Evolutionary conservation across 371 early-diverging fungal genomes (phyloP).

Genomic region (Mucor velutinosus): DNA sequence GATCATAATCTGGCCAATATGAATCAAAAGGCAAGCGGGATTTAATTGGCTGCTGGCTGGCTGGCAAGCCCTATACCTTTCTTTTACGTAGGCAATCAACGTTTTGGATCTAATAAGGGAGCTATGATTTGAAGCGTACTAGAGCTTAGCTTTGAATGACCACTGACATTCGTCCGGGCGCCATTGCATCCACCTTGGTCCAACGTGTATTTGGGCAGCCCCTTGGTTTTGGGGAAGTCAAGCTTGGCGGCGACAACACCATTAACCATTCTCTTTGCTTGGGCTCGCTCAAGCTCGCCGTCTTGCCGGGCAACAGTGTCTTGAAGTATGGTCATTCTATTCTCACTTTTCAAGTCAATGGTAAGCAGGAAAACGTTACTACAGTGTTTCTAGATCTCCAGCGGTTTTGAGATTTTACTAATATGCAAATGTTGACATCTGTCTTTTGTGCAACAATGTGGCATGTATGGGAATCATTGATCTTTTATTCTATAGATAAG

Average conservation of each 20-base stretch:
- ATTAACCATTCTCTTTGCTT: constrained; percentile 35
- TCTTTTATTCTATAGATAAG: background rate
- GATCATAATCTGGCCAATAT: too few relatives aligned
- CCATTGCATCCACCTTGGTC: constrained; percentile 18
- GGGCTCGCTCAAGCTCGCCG: constrained; percentile 25
- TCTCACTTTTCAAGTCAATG: constrained; percentile 16
- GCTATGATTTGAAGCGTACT: too few relatives aligned
- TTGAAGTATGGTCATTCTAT: constrained; percentile 8
- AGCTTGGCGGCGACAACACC: constrained; percentile 30
- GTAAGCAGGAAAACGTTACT: background rate
- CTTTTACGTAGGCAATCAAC: too few relatives aligned
- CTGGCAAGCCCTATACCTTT: too few relatives aligned
- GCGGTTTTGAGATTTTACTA: too few relatives aligned
- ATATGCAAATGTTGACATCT: too few relatives aligned
- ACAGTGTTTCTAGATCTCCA: constrained; percentile 3
- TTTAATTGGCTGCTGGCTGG: too few relatives aligned
- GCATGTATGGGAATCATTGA: background rate
- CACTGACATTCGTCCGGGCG: background rate
- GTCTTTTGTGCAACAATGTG: too few relatives aligned
- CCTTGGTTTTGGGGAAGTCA: constrained; percentile 33
- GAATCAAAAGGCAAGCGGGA: too few relatives aligned
- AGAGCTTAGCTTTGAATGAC: too few relatives aligned
- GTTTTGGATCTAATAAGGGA: too few relatives aligned
- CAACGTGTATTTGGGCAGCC: constrained; percentile 31
- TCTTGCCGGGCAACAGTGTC: constrained; percentile 25